A percentile compares a stretch with the other conserved stretches of the same genome.
phyloP scores from a whole-genome alignment of 306 rosid species.

The Hippophae rhamnoides region DNA sequence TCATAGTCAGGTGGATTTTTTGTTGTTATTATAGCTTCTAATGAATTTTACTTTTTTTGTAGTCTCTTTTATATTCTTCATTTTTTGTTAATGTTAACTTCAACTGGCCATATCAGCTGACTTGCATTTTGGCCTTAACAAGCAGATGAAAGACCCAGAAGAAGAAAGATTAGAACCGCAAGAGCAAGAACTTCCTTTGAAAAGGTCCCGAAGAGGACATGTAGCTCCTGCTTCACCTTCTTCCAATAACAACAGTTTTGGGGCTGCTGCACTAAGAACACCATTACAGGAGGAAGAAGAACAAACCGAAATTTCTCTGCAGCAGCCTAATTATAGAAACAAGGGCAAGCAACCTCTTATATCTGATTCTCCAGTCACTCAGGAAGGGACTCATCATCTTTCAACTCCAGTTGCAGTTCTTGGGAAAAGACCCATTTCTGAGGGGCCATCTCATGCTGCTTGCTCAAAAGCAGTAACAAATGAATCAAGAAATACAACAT shows the following conservation, averaged over 20 bases:
- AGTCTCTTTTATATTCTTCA: too few species aligned
- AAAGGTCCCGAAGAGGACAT: conserved; percentile 68
- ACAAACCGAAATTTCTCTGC: conserved; percentile 20
- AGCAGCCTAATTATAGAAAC: conserved; percentile 29
- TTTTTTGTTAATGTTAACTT: background rate
- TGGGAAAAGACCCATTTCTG: conserved; percentile 26
- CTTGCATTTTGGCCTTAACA: conserved; percentile 20
- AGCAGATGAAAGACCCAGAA: conserved; percentile 44
- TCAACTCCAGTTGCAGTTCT: conserved; percentile 19
- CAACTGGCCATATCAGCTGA: conserved; percentile 6
- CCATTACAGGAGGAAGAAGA: conserved; percentile 47
- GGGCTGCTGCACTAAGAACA: conserved; percentile 20
- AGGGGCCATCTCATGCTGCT: conserved; percentile 18
- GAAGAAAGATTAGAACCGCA: conserved; percentile 30
- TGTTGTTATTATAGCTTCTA: background rate
- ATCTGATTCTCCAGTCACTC: conserved; percentile 2
- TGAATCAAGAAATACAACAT: conserved; percentile 21
- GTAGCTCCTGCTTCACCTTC: conserved; percentile 32
- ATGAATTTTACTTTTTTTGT: background rate
- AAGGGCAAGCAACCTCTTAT: conserved; percentile 64
- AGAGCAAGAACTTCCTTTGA: conserved; percentile 53
- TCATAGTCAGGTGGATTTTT: conserved; percentile 28
- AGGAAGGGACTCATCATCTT: background rate
- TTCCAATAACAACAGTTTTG: conserved; percentile 18
- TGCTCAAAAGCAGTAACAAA: conserved; percentile 29